These are phyloP conservation scores for Sanghuangporus baumii DNA, from an alignment of 1,284 basidiomycete species.

Conservation along the genomic window DNA sequence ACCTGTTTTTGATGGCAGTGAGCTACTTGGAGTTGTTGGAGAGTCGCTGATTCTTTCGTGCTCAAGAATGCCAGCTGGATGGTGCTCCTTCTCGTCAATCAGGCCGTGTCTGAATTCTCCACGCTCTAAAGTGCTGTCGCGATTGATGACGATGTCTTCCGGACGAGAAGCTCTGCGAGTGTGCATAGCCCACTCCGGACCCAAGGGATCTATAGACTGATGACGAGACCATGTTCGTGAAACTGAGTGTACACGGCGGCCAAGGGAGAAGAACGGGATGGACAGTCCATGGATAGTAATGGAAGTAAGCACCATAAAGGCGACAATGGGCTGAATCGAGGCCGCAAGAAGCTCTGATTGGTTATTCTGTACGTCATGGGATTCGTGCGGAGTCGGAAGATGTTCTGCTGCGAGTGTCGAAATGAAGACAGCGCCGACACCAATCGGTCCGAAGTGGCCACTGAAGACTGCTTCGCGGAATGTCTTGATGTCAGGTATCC, in stretches of 20 bases:
- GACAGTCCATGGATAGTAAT: slow-evolving; percentile 86
- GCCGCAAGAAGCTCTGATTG: slow-evolving; percentile 66
- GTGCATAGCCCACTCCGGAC: slow-evolving; percentile 73
- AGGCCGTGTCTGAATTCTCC: slow-evolving; percentile 32
- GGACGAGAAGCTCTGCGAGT: slow-evolving; percentile 62
- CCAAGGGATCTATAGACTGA: slow-evolving; percentile 42
- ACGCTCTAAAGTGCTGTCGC: slow-evolving; percentile 54
- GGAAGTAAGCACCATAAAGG: slow-evolving; percentile 87
- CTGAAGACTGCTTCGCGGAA: slow-evolving; percentile 82
- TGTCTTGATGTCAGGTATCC: slow-evolving; percentile 92
- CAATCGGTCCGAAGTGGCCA: slow-evolving; percentile 94
- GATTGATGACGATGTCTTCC: slow-evolving; percentile 79
- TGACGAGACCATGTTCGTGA: slow-evolving; percentile 82
- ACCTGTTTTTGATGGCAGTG: slow-evolving; percentile 17
- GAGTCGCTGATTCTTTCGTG: slow-evolving; percentile 20
- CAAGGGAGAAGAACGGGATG: slow-evolving; percentile 89
- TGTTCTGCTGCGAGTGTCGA: slow-evolving; percentile 76
- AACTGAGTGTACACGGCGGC: slow-evolving; percentile 83
- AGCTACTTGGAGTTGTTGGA: slow-evolving; percentile 19
- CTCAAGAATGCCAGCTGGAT: slow-evolving; percentile 24
- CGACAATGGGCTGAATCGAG: slow-evolving; percentile 84
- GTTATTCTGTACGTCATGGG: slow-evolving; percentile 40
- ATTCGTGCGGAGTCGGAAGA: slow-evolving; percentile 47
- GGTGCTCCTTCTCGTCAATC: slow-evolving; percentile 30
- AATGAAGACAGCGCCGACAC: slow-evolving; percentile 88